A percentile compares a stretch with the other conserved stretches of the same genome.
These are phyloP conservation scores for Tolypocladium amazonense DNA, from an alignment of 2,329 filamentous ascomycete species.

Conservation along the genomic window DNA sequence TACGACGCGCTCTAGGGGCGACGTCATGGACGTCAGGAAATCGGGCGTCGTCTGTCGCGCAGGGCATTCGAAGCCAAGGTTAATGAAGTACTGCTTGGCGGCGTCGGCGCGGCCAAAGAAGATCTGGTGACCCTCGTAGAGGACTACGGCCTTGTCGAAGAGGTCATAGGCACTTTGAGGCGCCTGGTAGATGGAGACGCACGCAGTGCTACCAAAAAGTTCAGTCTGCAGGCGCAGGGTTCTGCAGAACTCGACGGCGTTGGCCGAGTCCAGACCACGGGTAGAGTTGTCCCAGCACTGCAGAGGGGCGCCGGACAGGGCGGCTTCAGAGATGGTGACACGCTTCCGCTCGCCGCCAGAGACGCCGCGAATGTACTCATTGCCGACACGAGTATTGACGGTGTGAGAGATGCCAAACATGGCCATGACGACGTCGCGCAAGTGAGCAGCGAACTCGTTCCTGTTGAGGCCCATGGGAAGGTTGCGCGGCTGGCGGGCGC, in stretches of 20 bases:
- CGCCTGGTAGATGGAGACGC: slow-evolving; percentile 66
- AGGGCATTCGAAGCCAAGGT: slow-evolving; percentile 58
- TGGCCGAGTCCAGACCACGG: slow-evolving; percentile 63
- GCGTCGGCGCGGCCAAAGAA: slow-evolving; percentile 50
- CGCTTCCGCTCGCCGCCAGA: slow-evolving; percentile 64
- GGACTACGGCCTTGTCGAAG: slow-evolving; percentile 48
- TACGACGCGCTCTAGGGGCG: slow-evolving; percentile 42
- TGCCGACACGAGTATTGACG: slow-evolving; percentile 60
- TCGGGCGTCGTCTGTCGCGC: slow-evolving; percentile 59
- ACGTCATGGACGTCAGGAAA: slow-evolving; percentile 63
- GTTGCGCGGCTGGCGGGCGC: slow-evolving; percentile 53
- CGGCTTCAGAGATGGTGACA: slow-evolving; percentile 52
- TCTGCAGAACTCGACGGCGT: slow-evolving; percentile 65
- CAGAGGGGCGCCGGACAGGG: slow-evolving; percentile 47
- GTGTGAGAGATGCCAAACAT: slow-evolving; percentile 68
- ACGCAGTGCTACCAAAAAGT: slow-evolving; percentile 53
- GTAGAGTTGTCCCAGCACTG: slow-evolving; percentile 65
- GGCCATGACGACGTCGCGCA: slow-evolving; percentile 64
- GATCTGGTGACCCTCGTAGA: slow-evolving; percentile 52
- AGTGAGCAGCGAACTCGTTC: slow-evolving; percentile 46
- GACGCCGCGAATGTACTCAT: slow-evolving; percentile 66
- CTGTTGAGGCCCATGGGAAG: slow-evolving; percentile 48
- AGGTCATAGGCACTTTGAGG: slow-evolving; percentile 53
- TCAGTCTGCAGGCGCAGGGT: slow-evolving; percentile 59
- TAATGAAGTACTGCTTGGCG: slow-evolving; percentile 55